A percentile compares a stretch with the other conserved stretches of the same genome.
Evolutionary conservation across 176 grass and related monocot species (phyloP).

Genomic region (Carex kokanica): DNA sequence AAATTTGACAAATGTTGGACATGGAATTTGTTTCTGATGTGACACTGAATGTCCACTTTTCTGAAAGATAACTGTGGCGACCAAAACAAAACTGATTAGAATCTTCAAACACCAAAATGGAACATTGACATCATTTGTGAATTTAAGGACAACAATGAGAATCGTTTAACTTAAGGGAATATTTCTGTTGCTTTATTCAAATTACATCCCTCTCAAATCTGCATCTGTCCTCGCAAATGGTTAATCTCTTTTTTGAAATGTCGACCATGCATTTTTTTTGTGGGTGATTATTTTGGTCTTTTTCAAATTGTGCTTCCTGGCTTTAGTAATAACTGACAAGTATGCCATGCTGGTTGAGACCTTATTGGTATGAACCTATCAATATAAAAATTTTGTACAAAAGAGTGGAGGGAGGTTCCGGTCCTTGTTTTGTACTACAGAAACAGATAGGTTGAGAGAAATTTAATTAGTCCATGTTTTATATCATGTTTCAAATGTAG

Average conservation of each 20-base stretch:
- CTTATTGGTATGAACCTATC: background rate
- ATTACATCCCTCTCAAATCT: background rate
- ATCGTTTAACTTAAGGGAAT: background rate
- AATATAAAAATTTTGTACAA: background rate
- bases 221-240: background rate
- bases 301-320: background rate
- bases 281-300: conserved; percentile 1
- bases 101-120: background rate
- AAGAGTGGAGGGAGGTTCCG: background rate
- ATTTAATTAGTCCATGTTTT: background rate
- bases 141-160: conserved; percentile 6
- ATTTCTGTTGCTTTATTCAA: background rate
- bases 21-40: background rate
- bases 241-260: background rate
- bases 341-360: background rate
- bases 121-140: background rate
- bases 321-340: background rate
- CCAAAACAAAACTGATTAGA: background rate
- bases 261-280: background rate
- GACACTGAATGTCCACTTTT: background rate
- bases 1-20: background rate
- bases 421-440: background rate
- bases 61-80: background rate
- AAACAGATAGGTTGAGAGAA: background rate
- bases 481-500: background rate